Conservation (phyloP, 140 eudicot genomes). For the Oenanthe javanica region DNA sequence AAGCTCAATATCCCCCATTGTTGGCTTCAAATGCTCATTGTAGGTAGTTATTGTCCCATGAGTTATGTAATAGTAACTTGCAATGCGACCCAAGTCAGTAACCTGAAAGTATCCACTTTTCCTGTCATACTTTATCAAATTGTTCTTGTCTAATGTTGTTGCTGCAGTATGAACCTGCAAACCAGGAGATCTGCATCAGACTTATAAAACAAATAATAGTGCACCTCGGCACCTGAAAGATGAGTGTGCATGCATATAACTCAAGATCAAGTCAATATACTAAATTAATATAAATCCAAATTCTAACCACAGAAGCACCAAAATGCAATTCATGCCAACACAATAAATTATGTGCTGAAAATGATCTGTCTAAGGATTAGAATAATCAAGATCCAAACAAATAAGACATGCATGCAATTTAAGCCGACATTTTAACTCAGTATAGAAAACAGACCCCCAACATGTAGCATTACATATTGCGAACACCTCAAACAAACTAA, state of each 20-base stretch:
- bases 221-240: not conserved
- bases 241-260: not conserved
- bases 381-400: too few relatives aligned
- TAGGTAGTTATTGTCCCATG: conserved; percentile 88
- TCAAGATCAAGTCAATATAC: not conserved
- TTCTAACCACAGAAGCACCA: not conserved
- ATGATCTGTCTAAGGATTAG: not conserved
- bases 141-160: conserved; percentile 58
- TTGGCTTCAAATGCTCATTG: conserved; percentile 88
- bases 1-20: conserved; percentile 93
- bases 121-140: conserved; percentile 73
- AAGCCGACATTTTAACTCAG: not conserved
- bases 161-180: conserved; percentile 93
- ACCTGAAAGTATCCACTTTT: conserved; percentile 92
- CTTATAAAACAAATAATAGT: not conserved
- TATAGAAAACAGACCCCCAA: not conserved
- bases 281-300: not conserved
- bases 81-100: conserved; percentile 93
- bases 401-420: too few relatives aligned
- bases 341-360: too few relatives aligned
- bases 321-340: too few relatives aligned
- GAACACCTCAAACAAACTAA: not conserved
- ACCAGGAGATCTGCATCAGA: not conserved
- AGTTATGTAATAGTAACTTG: conserved; percentile 84
- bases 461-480: not conserved